phyloP scores from a whole-genome alignment of 108 stramenopile species.

The Discostella stelligeroides region DNA sequence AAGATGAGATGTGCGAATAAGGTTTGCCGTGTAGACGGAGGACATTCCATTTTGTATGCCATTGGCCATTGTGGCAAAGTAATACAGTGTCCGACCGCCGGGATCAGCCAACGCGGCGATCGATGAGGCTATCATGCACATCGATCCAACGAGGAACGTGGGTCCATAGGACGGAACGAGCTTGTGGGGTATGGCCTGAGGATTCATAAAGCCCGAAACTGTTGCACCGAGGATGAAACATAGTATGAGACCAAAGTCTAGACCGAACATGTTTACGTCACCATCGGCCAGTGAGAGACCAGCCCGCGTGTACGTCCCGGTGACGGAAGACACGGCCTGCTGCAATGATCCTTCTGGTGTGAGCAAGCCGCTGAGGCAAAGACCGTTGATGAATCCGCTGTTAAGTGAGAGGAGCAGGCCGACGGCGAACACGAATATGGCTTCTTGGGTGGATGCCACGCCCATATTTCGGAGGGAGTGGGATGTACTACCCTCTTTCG shows the following conservation, averaged over 20 bases:
- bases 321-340: slow-evolving; percentile 59
- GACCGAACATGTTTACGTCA: slow-evolving; percentile 13
- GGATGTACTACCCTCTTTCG: not conserved
- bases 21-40: slow-evolving; percentile 50
- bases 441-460: slow-evolving; percentile 21
- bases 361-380: slow-evolving; percentile 50
- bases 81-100: slow-evolving; percentile 23
- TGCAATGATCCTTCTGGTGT: slow-evolving; percentile 5
- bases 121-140: slow-evolving; percentile 24
- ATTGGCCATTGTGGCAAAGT: slow-evolving; percentile 41
- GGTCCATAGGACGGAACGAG: slow-evolving; percentile 54
- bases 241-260: slow-evolving; percentile 28
- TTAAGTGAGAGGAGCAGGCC: slow-evolving; percentile 52
- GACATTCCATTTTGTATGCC: slow-evolving; percentile 60
- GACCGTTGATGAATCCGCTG: slow-evolving; percentile 66
- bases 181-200: slow-evolving; percentile 40
- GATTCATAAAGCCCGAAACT: slow-evolving; percentile 39
- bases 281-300: slow-evolving; percentile 52
- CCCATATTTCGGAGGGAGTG: slow-evolving; percentile 17
- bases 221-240: slow-evolving; percentile 42
- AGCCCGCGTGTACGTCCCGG: slow-evolving; percentile 61
- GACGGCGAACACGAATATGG: slow-evolving; percentile 32
- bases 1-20: slow-evolving; percentile 44
- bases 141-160: slow-evolving; percentile 47
- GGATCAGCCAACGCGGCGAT: slow-evolving; percentile 4